Evolutionary conservation across 805 yeast genomes (phyloP), one percentile per base, ranked within the genome.

Genomic region (Hanseniaspora hatyaiensis): DNA sequence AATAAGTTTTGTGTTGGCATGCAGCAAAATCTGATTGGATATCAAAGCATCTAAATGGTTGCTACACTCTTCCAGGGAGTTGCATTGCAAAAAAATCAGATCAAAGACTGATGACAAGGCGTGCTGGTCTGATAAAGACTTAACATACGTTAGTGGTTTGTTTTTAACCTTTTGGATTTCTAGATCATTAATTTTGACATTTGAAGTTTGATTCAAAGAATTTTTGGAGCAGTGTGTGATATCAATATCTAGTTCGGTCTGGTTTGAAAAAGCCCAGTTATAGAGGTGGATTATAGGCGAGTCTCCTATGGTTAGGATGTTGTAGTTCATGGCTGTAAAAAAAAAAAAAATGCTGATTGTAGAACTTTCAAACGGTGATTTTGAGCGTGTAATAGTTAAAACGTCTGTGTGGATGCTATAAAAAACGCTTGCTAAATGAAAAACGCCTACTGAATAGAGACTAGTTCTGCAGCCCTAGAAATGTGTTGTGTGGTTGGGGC

Each of bases 231-330:
- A 37, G 15, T 37, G 40, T 11, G n/a, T 37, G 18, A 4, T 37
- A 5, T n/a, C 13, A 23, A n/a, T 23, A 24, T 8, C 8, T 9
- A 4, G 6, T 5, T 15, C 19, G 5, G 6, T 16, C 8, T 16
- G 22, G 31, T 34, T 42, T 20, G 13, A 31, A 12, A 42, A 34
- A 9, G 26, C 20, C 47, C 47, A 42, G 22, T 42, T 42, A 28
- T 42, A 42, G 13, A 42, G 30, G n/a, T 24, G 16, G 8, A 34
- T 22, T 34, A 34, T 19, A 19, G 47, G 37, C n/a, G 37, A 26
- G 19, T 33, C 33, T 8, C 47, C 47, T 8, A 42, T 34, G n/a
- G 47, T 42, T 26, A 42, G 24, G 28, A 42, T 29, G 16, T 42
- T 42, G 31, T 26, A 26, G 6, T 26, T 11, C 29, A 26, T 26